Conservation (phyloP, 768 basidiomycete species). For the Roridomyces roridus region DNA sequence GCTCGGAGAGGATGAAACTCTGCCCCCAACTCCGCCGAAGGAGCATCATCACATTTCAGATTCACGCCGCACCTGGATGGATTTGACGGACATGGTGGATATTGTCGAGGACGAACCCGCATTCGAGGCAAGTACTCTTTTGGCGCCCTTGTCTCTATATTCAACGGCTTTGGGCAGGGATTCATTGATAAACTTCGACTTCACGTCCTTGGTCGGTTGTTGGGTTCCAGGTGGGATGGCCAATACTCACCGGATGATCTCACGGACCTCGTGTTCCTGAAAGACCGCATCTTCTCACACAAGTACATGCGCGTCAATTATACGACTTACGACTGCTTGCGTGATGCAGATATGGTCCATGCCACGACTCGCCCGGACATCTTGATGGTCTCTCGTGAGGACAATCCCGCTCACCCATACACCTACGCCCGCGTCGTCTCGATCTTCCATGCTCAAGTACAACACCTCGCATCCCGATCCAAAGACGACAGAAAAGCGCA, state of each 20-base stretch:
- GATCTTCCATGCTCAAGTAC: constrained; percentile 33
- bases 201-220: constrained; percentile 24
- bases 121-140: neutral
- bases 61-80: neutral
- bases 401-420: neutral
- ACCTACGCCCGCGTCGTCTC: constrained; percentile 21
- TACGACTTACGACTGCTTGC: constrained; percentile 37
- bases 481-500: neutral
- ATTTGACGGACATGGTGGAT: neutral
- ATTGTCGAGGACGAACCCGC: neutral
- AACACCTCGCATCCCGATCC: neutral
- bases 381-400: constrained; percentile 33
- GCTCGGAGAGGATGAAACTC: too few species aligned
- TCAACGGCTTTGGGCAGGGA: constrained; percentile 15
- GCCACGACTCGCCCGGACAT: constrained; percentile 38
- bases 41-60: constrained; percentile 6
- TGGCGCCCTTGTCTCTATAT: too few species aligned
- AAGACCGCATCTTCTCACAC: constrained; percentile 32
- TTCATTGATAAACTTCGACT: constrained; percentile 26
- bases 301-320: constrained; percentile 34
- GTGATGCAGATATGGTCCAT: constrained; percentile 34
- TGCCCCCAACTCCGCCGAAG: neutral
- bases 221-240: constrained; percentile 10
- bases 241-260: constrained; percentile 11
- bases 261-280: constrained; percentile 11